Percentiles rank a stretch among this genome's conserved stretches.
Evolutionary conservation across 345 rosid genomes (phyloP).

Genomic region (Dimocarpus longan): DNA sequence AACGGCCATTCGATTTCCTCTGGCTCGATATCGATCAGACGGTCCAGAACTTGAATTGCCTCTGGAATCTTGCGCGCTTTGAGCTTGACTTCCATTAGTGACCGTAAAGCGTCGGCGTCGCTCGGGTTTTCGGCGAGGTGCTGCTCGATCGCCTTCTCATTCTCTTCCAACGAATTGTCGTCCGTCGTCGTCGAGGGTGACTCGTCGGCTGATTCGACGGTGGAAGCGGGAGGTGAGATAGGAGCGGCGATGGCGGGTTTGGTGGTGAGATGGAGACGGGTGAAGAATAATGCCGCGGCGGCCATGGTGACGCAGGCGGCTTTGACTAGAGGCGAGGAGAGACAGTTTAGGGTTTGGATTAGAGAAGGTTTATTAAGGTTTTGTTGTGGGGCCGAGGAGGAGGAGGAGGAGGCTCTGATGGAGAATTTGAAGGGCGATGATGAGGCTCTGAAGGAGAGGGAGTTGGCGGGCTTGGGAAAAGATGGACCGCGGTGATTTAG

Average conservation of each 20-base stretch:
- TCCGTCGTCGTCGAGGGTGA: conserved; percentile 22
- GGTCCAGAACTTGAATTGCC: conserved; percentile 59
- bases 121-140: conserved; percentile 42
- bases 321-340: conserved; percentile 45
- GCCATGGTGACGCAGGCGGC: conserved; percentile 59
- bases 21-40: conserved; percentile 75
- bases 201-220: conserved; percentile 35
- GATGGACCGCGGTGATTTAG: conserved; percentile 45
- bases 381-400: conserved; percentile 32
- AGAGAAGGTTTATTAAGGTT: conserved; percentile 25
- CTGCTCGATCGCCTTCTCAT: conserved; percentile 56
- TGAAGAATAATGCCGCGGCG: conserved; percentile 62
- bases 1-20: conserved; percentile 75
- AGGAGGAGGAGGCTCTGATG: conserved; percentile 49
- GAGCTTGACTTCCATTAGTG: conserved; percentile 73
- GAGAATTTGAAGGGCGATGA: conserved; percentile 42
- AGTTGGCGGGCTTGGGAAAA: conserved; percentile 30
- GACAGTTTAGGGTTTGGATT: conserved; percentile 32
- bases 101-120: conserved; percentile 52
- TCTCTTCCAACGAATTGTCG: conserved; percentile 39
- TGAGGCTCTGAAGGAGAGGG: conserved; percentile 40
- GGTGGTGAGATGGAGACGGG: conserved; percentile 38
- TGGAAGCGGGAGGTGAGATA: conserved; percentile 28
- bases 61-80: conserved; percentile 58
- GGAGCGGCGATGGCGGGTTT: conserved; percentile 65